Conservation (phyloP, 2,329 filamentous ascomycete genomes). For the Hypoxylon sp. region DNA sequence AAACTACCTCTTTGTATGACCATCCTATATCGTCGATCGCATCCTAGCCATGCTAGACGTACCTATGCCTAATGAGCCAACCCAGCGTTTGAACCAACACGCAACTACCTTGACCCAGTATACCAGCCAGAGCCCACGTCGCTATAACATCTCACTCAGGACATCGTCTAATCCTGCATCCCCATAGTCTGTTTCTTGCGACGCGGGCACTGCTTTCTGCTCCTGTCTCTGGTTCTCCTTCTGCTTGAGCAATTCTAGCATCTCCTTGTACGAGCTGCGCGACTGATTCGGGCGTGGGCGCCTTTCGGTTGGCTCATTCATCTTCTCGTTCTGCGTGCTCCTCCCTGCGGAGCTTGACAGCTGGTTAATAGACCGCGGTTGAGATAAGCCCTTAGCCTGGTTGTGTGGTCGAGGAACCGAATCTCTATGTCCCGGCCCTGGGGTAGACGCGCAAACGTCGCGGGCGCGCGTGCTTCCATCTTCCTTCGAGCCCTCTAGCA, state of each 20-base stretch:
- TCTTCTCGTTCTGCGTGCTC: constrained; percentile 20
- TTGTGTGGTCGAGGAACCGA: constrained; percentile 9
- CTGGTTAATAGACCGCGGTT: constrained; percentile 35
- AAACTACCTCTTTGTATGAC: constrained; percentile 15
- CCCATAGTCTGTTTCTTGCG: constrained; percentile 54
- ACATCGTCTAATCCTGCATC: constrained; percentile 46
- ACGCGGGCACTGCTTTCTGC: constrained; percentile 33
- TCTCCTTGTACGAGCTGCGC: constrained; percentile 44
- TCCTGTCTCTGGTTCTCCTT: constrained; percentile 29
- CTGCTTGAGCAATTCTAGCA: constrained; percentile 39
- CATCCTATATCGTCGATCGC: constrained; percentile 13
- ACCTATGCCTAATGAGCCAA: not conserved
- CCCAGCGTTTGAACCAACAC: not conserved
- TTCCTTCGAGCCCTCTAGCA: constrained; percentile 24
- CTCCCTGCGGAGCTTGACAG: constrained; percentile 18
- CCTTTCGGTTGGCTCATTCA: constrained; percentile 11
- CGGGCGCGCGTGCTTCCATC: constrained; percentile 2
- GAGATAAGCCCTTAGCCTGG: constrained; percentile 26
- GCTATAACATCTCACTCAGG: constrained; percentile 38
- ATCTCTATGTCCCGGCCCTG: not conserved
- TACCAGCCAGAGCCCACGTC: not conserved
- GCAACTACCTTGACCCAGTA: not conserved
- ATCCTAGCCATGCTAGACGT: constrained; percentile 4
- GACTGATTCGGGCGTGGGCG: constrained; percentile 25
- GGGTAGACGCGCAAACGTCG: not conserved